phyloP scores from a whole-genome alignment of 306 rosid genomes.

The Rosa chinensis region DNA sequence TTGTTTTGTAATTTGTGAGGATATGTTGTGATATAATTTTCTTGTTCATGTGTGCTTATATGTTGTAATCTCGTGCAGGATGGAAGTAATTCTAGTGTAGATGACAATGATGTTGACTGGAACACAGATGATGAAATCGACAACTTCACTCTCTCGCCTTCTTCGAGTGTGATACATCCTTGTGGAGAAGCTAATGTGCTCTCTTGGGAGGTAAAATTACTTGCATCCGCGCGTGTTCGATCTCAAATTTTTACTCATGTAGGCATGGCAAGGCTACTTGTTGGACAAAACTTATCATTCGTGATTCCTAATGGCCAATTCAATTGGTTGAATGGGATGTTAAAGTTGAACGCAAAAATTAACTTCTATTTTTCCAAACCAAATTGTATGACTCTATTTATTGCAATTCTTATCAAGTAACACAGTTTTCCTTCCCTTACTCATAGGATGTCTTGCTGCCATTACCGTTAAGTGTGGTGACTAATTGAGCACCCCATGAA shows the following conservation, averaged over 20 bases:
- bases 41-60: constrained; percentile 2
- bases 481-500: not conserved
- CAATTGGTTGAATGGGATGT: too few species aligned
- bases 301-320: too few species aligned
- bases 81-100: constrained; percentile 54
- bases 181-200: constrained; percentile 19
- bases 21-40: not conserved
- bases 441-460: not conserved
- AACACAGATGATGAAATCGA: constrained; percentile 82
- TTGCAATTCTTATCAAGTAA: not conserved
- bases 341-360: too few species aligned
- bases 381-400: too few species aligned
- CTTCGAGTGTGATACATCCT: constrained; percentile 12
- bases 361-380: not conserved
- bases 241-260: too few species aligned
- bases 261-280: too few species aligned
- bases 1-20: too few species aligned
- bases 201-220: constrained; percentile 44
- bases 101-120: constrained; percentile 64
- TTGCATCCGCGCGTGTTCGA: too few species aligned
- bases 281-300: too few species aligned
- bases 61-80: constrained; percentile 42
- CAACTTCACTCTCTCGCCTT: constrained; percentile 45
- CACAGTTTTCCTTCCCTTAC: not conserved
- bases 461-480: not conserved